These are phyloP conservation scores for Penicillium hesseltinei DNA, from an alignment of 2,329 filamentous ascomycete species.

Conservation along the genomic window DNA sequence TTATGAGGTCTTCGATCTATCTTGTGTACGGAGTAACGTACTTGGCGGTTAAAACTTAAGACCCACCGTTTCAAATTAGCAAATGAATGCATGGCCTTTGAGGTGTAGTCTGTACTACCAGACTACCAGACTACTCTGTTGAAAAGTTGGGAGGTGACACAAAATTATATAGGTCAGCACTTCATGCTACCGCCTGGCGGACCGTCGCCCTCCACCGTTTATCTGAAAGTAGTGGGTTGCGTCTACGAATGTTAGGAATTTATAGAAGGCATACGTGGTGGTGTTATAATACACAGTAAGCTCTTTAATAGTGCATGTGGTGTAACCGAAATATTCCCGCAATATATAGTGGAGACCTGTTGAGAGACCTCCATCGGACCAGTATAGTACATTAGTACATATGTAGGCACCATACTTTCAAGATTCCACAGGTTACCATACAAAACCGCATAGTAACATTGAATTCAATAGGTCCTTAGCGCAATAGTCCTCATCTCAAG, in stretches of 20 bases:
- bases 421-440: neutral
- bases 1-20: too few relatives aligned
- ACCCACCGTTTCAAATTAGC: too few relatives aligned
- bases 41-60: too few relatives aligned
- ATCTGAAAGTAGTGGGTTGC: too few relatives aligned
- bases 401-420: neutral
- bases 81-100: too few relatives aligned
- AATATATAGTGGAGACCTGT: neutral
- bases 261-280: neutral
- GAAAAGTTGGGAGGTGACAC: too few relatives aligned
- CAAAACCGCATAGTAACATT: neutral
- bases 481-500: neutral
- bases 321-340: neutral
- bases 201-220: too few relatives aligned
- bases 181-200: too few relatives aligned
- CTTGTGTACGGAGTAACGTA: too few relatives aligned
- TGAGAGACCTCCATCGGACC: neutral
- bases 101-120: too few relatives aligned
- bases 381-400: neutral
- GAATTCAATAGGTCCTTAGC: neutral
- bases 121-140: too few relatives aligned
- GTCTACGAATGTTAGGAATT: neutral
- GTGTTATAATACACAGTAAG: neutral
- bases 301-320: neutral
- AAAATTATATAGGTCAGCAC: too few relatives aligned